Conservation (phyloP, 192 early-diverging fungal genomes). For the Haplosporangium gracile region DNA sequence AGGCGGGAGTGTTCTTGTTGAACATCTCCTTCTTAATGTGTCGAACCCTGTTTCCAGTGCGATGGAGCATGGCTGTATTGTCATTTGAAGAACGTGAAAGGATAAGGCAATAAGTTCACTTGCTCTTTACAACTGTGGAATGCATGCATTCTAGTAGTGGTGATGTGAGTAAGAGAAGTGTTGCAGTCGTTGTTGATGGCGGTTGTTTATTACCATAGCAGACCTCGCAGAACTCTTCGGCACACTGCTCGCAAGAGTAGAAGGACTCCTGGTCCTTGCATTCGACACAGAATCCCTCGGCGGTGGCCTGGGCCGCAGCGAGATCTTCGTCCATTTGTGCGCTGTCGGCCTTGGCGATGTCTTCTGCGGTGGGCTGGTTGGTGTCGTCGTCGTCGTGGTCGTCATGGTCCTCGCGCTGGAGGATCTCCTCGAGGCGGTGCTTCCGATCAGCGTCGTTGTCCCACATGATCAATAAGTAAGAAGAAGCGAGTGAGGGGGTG, state of each 20-base stretch:
- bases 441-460: constrained; percentile 51
- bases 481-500: constrained; percentile 2
- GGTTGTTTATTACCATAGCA: constrained; percentile 69
- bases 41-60: constrained; percentile 77
- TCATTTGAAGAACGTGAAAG: background rate
- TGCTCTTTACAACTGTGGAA: background rate
- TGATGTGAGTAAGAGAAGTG: background rate
- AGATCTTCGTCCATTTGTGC: constrained; percentile 41
- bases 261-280: constrained; percentile 84
- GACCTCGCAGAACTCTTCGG: constrained; percentile 92
- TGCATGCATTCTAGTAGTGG: background rate
- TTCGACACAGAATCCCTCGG: constrained; percentile 89
- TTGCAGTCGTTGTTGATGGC: background rate
- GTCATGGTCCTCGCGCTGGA: constrained; percentile 39
- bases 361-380: background rate
- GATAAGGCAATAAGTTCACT: background rate
- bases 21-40: constrained; percentile 65
- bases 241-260: constrained; percentile 85
- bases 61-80: constrained; percentile 78
- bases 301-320: constrained; percentile 57
- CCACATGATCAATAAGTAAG: constrained; percentile 14
- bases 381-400: constrained; percentile 54
- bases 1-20: constrained; percentile 15
- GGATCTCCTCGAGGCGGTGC: constrained; percentile 56
- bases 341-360: constrained; percentile 20